phyloP scores from a whole-genome alignment of 805 yeast genomes.

The Yarrowia sp. region DNA sequence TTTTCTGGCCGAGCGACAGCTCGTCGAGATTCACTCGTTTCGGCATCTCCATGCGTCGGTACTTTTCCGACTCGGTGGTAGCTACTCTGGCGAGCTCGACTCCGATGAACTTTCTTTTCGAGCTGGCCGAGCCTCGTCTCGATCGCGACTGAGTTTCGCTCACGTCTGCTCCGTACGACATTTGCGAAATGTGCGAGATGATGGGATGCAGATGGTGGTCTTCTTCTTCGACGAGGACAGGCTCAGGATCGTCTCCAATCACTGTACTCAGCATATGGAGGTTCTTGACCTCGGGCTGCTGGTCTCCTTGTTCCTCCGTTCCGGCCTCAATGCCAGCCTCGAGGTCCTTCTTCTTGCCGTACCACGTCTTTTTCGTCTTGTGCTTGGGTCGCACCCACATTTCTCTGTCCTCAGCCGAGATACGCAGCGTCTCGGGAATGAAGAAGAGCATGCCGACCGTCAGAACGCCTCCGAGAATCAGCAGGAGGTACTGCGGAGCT shows the following conservation, averaged over 20 bases:
- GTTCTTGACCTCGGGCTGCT: conserved; percentile 9
- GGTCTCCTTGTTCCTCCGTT: neutral
- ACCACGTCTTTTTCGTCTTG: conserved; percentile 11
- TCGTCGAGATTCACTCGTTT: conserved; percentile 8
- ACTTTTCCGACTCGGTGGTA: conserved; percentile 21
- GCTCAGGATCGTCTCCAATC: conserved; percentile 2
- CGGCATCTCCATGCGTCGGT: conserved; percentile 19
- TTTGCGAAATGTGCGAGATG: conserved; percentile 23
- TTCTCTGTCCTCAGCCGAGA: conserved; percentile 19
- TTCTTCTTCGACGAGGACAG: neutral
- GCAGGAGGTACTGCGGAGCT: conserved; percentile 83
- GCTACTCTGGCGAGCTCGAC: neutral
- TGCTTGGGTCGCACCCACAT: conserved; percentile 9
- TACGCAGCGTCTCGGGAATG: conserved; percentile 77
- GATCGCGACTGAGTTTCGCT: neutral
- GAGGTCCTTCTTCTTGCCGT: conserved; percentile 13
- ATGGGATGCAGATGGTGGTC: conserved; percentile 7
- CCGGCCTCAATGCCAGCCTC: neutral
- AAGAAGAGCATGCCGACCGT: conserved; percentile 50
- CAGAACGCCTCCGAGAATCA: conserved; percentile 59
- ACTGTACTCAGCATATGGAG: conserved; percentile 21
- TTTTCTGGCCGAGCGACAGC: conserved; percentile 20
- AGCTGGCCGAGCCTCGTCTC: conserved; percentile 8
- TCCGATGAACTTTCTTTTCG: neutral
- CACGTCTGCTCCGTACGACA: conserved; percentile 25